Evolutionary conservation across 495 filamentous ascomycete species (phyloP), one percentile per base, ranked within the genome.

Genomic region (Tricharina praecox): DNA sequence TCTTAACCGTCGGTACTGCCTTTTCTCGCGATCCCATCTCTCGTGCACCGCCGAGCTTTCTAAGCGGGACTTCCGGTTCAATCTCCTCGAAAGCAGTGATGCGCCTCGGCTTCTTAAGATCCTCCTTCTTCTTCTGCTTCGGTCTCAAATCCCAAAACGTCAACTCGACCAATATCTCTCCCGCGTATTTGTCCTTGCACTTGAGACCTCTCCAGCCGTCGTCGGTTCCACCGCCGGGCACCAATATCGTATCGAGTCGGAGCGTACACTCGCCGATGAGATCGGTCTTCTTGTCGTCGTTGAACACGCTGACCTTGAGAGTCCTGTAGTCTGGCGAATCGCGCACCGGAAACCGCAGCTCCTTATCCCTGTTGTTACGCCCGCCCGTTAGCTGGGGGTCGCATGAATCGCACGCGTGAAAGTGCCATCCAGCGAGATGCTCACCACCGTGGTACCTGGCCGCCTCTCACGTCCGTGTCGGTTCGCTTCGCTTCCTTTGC

Each of bases 401-500:
- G n/a, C n/a, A n/a, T n/a, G n/a, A n/a, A n/a, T n/a, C n/a, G n/a
- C n/a, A n/a, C n/a, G n/a, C n/a, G n/a, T n/a, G n/a, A n/a, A n/a
- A n/a, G n/a, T n/a, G n/a, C n/a, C n/a, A n/a, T n/a, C n/a, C n/a
- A n/a, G 13, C 19, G 18, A 59, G 30, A 20, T 50, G 63, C 78
- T 58, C 75, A 90, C 90, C 90, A 99, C 75, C 72, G 78, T 7
- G 90, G 90, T 23, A 88, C 96, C 66, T 99, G 90, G 35, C 90
- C 90, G 49, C 90, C 90, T 59, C 90, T 71, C 50, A 85, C 76
- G 66, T 99, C 92, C 4, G 87, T 94, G 23, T 82, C 82, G 1
- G 90, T 99, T 67, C 94, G 94, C 71, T 93, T 93, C 15, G 88
- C 92, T 65, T 96, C 88, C 63, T 99, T 99, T 8, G 88, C 90